Base-by-base conservation (phyloP, 1,284 basidiomycete genomes). In the Neonothopanus nambi region DNA sequence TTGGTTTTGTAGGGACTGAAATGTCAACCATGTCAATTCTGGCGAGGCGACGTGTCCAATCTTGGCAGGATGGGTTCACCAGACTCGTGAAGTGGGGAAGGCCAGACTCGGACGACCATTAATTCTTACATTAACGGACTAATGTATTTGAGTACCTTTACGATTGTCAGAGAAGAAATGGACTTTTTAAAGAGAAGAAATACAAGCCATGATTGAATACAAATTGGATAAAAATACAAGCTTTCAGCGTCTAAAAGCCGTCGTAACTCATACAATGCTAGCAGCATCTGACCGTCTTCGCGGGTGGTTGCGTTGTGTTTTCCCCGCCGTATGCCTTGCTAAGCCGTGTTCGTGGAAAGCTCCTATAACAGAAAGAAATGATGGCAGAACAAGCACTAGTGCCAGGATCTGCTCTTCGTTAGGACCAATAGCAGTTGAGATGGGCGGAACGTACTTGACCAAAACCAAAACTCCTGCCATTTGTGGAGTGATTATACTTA, bases 1-100 rank as follows among this genome's bases (percentile, higher is more conserved):
- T 72, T 6, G 86, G 85, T 7, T 86, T 90, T 63, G 80, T 91
- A 12, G 88, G 87, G 5, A 89, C 86, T 5, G 76, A 82, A 54
- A 65, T 73, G 43, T 87, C 84, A 38, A 89, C 87, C 3, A 88
- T 89, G 79, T 83, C 82, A 3, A 68, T 81, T 35, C 62, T 90
- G 17, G 85, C 86, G 2, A 74, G 75, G 45, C 75, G 84, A 13
- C 73, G 87, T 24, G 83, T 87, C 28, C 71, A 81, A 58, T 78
- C 82, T 18, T 90, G 87, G 87, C 70, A 76, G 2, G 72, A 74
- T 40, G 87, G 85, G 23, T 70, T 70, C 5, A 71, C 71, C 20
- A 71, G 78, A 51, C 75, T 71, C 40, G 72, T 85, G 4, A 75
- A 74, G 63, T 87, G 84, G 80, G 84, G 83, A 4, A 68, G 62